These are phyloP conservation scores for Ilyonectria robusta DNA, from an alignment of 2,329 filamentous ascomycete genomes.

Conservation along the genomic window DNA sequence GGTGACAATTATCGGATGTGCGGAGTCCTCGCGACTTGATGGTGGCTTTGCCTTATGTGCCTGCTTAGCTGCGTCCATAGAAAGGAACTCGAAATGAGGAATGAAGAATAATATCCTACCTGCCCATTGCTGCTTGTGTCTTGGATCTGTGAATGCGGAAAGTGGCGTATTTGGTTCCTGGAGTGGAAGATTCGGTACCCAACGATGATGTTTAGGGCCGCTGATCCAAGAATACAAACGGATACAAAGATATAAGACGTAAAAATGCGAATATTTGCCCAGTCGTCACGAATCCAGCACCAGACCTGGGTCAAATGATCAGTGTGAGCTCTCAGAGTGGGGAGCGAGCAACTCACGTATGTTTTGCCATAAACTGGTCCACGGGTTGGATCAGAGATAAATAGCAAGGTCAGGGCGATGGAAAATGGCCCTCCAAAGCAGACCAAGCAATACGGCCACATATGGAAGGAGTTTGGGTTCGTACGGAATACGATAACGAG, in stretches of 20 bases:
- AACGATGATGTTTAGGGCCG: background rate
- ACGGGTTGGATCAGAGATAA: background rate
- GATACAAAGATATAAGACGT: background rate
- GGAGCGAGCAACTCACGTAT: background rate
- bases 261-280: background rate
- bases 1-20: background rate
- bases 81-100: background rate
- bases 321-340: background rate
- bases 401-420: background rate
- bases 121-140: background rate
- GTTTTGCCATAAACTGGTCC: background rate
- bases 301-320: background rate
- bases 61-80: background rate
- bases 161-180: background rate
- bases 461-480: background rate
- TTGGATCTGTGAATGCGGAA: background rate
- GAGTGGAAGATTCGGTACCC: background rate
- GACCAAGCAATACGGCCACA: background rate
- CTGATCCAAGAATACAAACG: background rate
- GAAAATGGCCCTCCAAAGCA: background rate
- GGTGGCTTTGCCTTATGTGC: background rate
- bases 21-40: background rate
- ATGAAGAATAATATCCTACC: background rate
- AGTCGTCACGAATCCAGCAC: background rate
- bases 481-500: background rate